Conservation (phyloP, 768 basidiomycete species). For the Podaxis sp. region DNA sequence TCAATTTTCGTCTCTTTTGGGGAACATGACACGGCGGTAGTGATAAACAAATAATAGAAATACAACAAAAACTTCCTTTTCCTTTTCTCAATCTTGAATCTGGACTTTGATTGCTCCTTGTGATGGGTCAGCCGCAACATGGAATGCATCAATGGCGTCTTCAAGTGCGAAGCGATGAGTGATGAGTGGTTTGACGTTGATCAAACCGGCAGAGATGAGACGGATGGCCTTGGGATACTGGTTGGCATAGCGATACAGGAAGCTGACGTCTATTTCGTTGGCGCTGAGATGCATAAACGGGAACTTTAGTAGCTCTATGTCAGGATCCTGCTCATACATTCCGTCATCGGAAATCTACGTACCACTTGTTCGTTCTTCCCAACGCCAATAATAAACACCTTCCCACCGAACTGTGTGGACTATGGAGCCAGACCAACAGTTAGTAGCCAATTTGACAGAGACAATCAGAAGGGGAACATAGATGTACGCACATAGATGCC, state of each 20-base stretch:
- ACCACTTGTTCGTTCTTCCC: constrained; percentile 64
- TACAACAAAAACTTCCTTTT: background rate
- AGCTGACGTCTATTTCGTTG: constrained; percentile 67
- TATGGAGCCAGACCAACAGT: constrained; percentile 22
- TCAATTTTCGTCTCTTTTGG: background rate
- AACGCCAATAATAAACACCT: constrained; percentile 71
- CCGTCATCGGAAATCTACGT: constrained; percentile 18
- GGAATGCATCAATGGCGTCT: constrained; percentile 76
- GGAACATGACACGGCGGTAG: background rate
- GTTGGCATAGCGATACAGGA: constrained; percentile 70
- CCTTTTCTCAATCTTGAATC: constrained; percentile 47
- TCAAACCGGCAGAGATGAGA: constrained; percentile 72
- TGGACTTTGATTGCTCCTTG: constrained; percentile 73
- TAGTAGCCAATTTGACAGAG: background rate
- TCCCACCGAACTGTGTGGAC: constrained; percentile 66
- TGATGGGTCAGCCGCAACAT: constrained; percentile 65
- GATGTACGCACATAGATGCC: constrained; percentile 49
- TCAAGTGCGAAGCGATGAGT: constrained; percentile 74
- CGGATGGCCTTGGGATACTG: constrained; percentile 86
- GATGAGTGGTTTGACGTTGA: constrained; percentile 76
- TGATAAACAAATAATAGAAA: background rate
- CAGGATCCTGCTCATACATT: background rate
- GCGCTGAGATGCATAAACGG: constrained; percentile 74
- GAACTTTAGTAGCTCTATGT: constrained; percentile 37
- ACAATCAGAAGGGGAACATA: background rate